These are phyloP conservation scores for Pseudogymnoascus sp. DNA, from an alignment of 2,329 filamentous ascomycete species.

Conservation along the genomic window DNA sequence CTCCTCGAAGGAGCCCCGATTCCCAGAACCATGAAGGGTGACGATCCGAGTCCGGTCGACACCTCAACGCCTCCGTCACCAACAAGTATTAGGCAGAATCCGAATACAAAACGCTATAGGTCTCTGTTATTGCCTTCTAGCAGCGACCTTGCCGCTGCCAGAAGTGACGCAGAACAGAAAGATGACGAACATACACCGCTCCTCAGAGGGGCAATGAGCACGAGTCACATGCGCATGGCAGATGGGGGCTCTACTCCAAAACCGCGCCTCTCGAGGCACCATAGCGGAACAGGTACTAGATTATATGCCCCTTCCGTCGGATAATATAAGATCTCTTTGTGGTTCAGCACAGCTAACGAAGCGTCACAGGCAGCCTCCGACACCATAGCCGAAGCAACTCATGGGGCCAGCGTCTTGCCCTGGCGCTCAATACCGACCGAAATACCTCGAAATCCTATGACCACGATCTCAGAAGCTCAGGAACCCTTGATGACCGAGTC, in stretches of 20 bases:
- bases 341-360: neutral
- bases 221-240: constrained; percentile 23
- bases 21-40: neutral
- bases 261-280: constrained; percentile 22
- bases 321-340: neutral
- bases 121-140: constrained; percentile 8
- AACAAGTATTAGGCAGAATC: neutral
- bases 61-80: constrained; percentile 10
- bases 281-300: constrained; percentile 22
- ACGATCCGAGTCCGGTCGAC: constrained; percentile 10
- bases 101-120: constrained; percentile 8
- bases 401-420: constrained; percentile 54
- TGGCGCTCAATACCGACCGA: constrained; percentile 49
- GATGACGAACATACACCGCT: constrained; percentile 26
- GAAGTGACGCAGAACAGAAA: neutral
- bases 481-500: constrained; percentile 74
- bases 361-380: constrained; percentile 25
- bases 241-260: constrained; percentile 16
- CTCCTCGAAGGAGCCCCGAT: neutral
- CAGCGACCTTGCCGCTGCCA: constrained; percentile 1
- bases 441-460: constrained; percentile 36
- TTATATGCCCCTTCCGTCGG: neutral
- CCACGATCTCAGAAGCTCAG: constrained; percentile 56
- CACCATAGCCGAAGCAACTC: constrained; percentile 49
- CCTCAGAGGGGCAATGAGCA: constrained; percentile 22